Conservation (phyloP, 176 grass and related monocot species). For the Cymbopogon citratus region DNA sequence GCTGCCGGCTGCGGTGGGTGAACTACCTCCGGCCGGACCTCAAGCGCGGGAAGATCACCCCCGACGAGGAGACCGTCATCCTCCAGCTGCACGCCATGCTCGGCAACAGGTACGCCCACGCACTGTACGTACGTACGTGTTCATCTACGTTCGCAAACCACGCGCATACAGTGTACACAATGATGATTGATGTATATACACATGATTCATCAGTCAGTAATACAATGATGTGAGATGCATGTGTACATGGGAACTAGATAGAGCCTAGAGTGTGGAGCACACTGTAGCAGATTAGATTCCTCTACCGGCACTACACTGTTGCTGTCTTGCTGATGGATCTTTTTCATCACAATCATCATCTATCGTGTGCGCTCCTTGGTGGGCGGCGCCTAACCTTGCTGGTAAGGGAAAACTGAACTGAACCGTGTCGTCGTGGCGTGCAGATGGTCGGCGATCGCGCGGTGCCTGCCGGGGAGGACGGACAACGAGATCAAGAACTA, state of each 20-base stretch:
- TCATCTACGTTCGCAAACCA: too few species aligned
- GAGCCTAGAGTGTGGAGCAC: not conserved
- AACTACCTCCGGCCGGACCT: constrained; percentile 94
- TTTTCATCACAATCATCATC: not conserved
- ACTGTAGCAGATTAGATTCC: constrained; percentile 20
- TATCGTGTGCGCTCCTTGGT: not conserved
- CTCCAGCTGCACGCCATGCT: constrained; percentile 85
- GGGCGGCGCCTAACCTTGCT: constrained; percentile 33
- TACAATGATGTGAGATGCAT: not conserved
- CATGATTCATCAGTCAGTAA: not conserved
- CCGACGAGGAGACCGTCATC: constrained; percentile 83
- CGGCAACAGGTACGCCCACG: constrained; percentile 63
- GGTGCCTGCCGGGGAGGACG: constrained; percentile 91
- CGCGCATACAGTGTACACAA: not conserved
- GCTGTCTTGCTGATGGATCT: not conserved
- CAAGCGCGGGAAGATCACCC: constrained; percentile 88
- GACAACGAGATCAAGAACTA: constrained; percentile 99
- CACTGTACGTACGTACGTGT: too few species aligned
- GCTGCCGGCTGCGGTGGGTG: constrained; percentile 87
- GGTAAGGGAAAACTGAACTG: not conserved
- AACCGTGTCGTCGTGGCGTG: not conserved
- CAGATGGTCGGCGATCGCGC: constrained; percentile 96
- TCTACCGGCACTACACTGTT: not conserved
- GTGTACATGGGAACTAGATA: not conserved
- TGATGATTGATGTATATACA: not conserved